A percentile compares a stretch with the other conserved stretches of the same genome.
Evolutionary conservation across 169 alveolate genomes (phyloP).

Genomic region (Eimeria praecox): DNA sequence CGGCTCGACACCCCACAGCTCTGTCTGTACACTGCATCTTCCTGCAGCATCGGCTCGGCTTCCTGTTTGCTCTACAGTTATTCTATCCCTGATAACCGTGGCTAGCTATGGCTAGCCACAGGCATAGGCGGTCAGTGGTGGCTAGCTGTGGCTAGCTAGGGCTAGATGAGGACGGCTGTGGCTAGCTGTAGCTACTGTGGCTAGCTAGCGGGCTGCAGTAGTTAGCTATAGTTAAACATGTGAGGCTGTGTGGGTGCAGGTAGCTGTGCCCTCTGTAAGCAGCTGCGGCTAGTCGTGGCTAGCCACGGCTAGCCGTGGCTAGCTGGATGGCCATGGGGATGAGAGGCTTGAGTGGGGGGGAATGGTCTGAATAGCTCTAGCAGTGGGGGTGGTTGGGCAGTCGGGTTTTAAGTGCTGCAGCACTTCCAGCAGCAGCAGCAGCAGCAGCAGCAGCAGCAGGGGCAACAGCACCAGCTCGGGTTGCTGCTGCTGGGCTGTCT

Average conservation of each 20-base stretch:
- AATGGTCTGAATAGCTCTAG: neutral
- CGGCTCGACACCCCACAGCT: neutral
- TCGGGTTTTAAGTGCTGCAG: neutral
- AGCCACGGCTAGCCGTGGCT: neutral
- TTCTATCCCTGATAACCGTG: too few relatives aligned
- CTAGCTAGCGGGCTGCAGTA: neutral
- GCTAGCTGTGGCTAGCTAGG: conserved; percentile 82
- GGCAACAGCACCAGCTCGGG: neutral
- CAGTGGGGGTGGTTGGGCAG: neutral
- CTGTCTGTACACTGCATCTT: neutral
- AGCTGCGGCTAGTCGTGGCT: conserved; percentile 14
- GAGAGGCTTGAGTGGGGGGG: neutral
- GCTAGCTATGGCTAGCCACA: conserved; percentile 59
- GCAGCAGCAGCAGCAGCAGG: neutral
- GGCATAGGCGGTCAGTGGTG: too few relatives aligned
- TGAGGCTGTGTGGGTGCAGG: too few relatives aligned
- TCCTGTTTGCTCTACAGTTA: conserved; percentile 36
- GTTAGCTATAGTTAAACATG: neutral
- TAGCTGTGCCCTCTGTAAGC: too few relatives aligned
- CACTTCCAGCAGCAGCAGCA: neutral
- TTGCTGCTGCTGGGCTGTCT: neutral
- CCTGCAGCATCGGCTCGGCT: too few relatives aligned
- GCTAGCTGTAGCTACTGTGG: neutral
- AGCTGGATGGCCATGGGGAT: neutral
- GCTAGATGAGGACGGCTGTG: conserved; percentile 34